Conservation (phyloP, 768 basidiomycete genomes). For the Suillus subalutaceus region DNA sequence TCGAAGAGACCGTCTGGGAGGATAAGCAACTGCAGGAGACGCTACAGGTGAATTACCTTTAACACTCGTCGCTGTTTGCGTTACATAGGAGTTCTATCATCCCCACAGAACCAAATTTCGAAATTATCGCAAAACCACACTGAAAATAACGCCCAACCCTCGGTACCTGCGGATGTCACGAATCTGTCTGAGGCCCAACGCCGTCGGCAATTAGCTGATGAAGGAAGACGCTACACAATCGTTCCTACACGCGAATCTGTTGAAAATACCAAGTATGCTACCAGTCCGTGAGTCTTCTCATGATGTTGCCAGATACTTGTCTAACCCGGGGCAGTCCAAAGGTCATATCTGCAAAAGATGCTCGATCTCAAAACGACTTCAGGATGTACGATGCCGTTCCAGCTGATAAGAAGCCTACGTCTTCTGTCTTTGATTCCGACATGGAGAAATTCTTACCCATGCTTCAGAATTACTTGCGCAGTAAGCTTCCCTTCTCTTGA, state of each 20-base stretch:
- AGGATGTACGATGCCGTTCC: constrained; percentile 76
- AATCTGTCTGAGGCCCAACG: constrained; percentile 15
- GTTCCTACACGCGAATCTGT: constrained; percentile 36
- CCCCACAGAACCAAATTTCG: constrained; percentile 57
- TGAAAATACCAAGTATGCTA: constrained; percentile 18
- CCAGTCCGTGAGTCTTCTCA: constrained; percentile 43
- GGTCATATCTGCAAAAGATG: constrained; percentile 55
- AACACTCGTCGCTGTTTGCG: not conserved
- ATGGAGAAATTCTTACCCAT: constrained; percentile 80
- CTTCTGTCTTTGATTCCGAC: constrained; percentile 51
- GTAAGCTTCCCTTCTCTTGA: constrained; percentile 41
- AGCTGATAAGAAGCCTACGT: constrained; percentile 33
- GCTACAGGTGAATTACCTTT: constrained; percentile 56
- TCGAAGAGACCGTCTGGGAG: constrained; percentile 71
- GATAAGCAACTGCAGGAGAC: constrained; percentile 57
- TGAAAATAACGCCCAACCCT: constrained; percentile 17
- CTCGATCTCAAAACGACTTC: constrained; percentile 46
- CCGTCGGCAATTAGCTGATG: constrained; percentile 37
- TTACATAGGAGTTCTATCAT: constrained; percentile 1
- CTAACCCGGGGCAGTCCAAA: constrained; percentile 48
- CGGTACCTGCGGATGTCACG: constrained; percentile 21
- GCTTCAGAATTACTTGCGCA: constrained; percentile 71
- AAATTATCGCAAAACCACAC: constrained; percentile 48
- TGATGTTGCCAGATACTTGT: not conserved
- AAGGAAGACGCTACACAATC: constrained; percentile 54